Base-by-base conservation (phyloP, 768 basidiomycete species). In the Boletus coccyginus region DNA sequence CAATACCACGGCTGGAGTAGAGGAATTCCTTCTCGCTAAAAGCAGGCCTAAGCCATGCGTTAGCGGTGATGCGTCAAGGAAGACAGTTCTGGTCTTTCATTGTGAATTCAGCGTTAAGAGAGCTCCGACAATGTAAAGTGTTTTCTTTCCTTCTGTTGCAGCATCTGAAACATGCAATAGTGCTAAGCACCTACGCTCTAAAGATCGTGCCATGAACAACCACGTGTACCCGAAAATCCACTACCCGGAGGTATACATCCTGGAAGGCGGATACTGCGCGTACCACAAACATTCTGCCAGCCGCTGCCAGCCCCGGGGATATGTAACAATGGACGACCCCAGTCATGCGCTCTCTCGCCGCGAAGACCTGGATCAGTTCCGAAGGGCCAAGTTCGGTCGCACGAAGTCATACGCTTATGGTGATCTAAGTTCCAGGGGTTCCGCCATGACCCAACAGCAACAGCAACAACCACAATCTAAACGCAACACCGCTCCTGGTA, bases 91-190 rank as follows among this genome's bases (percentile, higher is more conserved):
- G 41, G 81, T 99, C 45, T 98, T 99, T 79, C 97, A 99, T 68
- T 99, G 97, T 77, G 97, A 99, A 74, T 98, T 98, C 68, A 94
- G 92, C 61, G 88, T 83, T 17, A 97, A 97, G 74, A 81, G 97
- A 42, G 97, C 94, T 1, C 97, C 97, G 2, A 96, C 96, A 10
- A 93, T 96, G 95, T 95, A 70, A 75, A 85, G 80, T 50, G 17
- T 54, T 52, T 42, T 42, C 24, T 43, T 44, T 55, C 14, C 27
- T 5, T 32, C 32, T 19, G 19, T 59, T 48, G 7, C 36, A 27
- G 8, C 33, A 36, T 42, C 49, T 64, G 38, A 66, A 39, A 46
- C 35, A 13, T 49, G 33, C 44, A 13, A 24, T 61, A 98, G 94
- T 67, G 97, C 97, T 24, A 97, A 96, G 73, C 88, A 95, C 68